Evolutionary conservation across 495 filamentous ascomycete genomes (phyloP).

Genomic region (Baudoinia panamericana): DNA sequence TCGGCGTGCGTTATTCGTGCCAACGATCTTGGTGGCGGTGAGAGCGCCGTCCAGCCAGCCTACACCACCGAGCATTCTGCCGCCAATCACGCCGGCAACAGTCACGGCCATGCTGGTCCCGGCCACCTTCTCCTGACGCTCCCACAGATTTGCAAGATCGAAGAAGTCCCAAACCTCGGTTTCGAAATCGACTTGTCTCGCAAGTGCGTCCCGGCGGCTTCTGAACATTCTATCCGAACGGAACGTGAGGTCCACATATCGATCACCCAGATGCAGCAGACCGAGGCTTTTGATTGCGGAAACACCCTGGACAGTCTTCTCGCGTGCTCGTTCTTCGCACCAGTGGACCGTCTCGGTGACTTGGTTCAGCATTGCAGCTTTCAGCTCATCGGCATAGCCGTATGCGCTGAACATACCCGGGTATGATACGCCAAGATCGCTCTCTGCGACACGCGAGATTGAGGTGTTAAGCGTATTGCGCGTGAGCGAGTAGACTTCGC

Average conservation of each 20-base stretch:
- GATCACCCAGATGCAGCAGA: conserved; percentile 72
- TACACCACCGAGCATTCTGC: conserved; percentile 65
- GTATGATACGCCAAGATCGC: conserved; percentile 69
- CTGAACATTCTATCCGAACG: conserved; percentile 85
- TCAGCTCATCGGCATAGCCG: conserved; percentile 83
- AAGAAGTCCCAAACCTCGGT: conserved; percentile 89
- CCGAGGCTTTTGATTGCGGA: conserved; percentile 78
- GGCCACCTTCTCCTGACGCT: conserved; percentile 85
- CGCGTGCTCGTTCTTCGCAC: conserved; percentile 76
- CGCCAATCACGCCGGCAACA: conserved; percentile 71
- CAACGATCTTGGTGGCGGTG: conserved; percentile 63
- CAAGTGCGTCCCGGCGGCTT: conserved; percentile 62
- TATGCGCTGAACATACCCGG: conserved; percentile 74
- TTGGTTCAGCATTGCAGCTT: conserved; percentile 77
- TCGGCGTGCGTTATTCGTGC: conserved; percentile 67
- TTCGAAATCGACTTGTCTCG: conserved; percentile 70
- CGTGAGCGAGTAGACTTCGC: conserved; percentile 71
- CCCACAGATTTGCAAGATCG: conserved; percentile 67
- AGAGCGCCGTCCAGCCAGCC: conserved; percentile 82
- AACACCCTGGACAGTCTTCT: conserved; percentile 68
- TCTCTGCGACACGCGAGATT: conserved; percentile 62
- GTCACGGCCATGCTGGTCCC: conserved; percentile 90
- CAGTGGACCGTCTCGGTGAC: conserved; percentile 61
- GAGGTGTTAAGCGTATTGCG: conserved; percentile 54
- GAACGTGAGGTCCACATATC: conserved; percentile 75